Base-by-base conservation (phyloP, 352 stramenopile species). In the Phytopythium ostracodes region DNA sequence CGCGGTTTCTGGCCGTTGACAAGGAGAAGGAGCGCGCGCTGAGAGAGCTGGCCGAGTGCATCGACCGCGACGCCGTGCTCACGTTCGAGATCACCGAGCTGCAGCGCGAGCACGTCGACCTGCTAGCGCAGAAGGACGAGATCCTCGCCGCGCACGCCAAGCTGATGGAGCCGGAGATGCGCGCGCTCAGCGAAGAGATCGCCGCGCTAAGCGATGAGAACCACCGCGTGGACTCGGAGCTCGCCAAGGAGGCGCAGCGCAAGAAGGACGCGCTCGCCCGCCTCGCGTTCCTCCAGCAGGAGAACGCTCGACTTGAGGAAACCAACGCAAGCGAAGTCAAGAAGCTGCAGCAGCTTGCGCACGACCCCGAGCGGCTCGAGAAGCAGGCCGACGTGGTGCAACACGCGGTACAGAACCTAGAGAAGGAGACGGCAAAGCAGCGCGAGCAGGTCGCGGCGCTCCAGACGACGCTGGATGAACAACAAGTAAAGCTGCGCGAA, bases 31-130 rank as follows among this genome's bases (percentile, higher is more conserved):
- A 95, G 2, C 77, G 77, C 17, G 84, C 87, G 15, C 46, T 89
- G 5, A 93, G 92, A 60, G 82, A 94, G 47, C 61, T 94, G 29
- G 79, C 79, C 17, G 83, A 94, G 58, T 87, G 72, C 36, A 74
- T 92, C 10, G 83, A 92, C 60, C 79, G 86, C 18, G 86, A 96
- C 63, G 82, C 87, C 12, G 78, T 93, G 38, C 68, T 96, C 22
- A 87, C 84, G 33, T 95, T 96, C 50, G 89, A 97, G 67, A 79
- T 96, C 59, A 91, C 81, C 0, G 89, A 97, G 66, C 66, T 96
- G 14, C 84, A 96, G 69, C 81, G 82, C 36, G 85, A 94, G 63
- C 77, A 87, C 51, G 84, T 81, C 1, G 87, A 96, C 33, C 47
- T 94, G 7, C 50, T 89, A 15, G 73, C 65, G 10, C 68, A 91